A percentile compares a stretch with the other conserved stretches of the same genome.
These are phyloP conservation scores for Linum tenue DNA, from an alignment of 345 rosid genomes.

Conservation along the genomic window DNA sequence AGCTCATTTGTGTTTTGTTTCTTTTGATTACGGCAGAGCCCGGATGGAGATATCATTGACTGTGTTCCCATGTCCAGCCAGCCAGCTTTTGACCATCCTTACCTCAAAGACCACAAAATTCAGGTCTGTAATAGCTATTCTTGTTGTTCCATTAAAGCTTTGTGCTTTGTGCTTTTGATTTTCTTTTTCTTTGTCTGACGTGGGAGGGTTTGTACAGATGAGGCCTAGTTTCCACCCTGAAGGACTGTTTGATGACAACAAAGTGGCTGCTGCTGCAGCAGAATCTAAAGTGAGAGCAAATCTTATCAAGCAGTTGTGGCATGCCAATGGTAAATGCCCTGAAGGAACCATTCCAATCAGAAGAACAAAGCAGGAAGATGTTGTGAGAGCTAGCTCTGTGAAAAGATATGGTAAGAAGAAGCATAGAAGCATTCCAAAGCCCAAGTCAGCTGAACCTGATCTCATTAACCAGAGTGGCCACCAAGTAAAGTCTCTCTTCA, in stretches of 20 bases:
- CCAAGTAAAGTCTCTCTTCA: conserved; percentile 40
- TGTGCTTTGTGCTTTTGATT: neutral
- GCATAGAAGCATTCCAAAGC: conserved; percentile 64
- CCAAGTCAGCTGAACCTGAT: conserved; percentile 84
- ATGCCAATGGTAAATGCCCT: conserved; percentile 57
- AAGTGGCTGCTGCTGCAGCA: conserved; percentile 25
- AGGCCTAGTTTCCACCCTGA: conserved; percentile 83
- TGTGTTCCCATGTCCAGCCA: conserved; percentile 78
- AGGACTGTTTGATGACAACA: conserved; percentile 72
- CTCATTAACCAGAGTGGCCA: conserved; percentile 81
- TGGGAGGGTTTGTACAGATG: conserved; percentile 36
- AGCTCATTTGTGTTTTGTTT: conserved; percentile 4
- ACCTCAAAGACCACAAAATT: conserved; percentile 88
- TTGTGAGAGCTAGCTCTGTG: conserved; percentile 84
- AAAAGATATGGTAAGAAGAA: conserved; percentile 93
- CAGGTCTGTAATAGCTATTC: conserved; percentile 38
- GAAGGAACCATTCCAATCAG: conserved; percentile 78
- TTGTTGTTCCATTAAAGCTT: neutral
- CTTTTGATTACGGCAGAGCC: conserved; percentile 17
- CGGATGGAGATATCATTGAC: conserved; percentile 85
- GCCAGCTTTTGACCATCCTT: conserved; percentile 97
- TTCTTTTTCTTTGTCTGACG: conserved; percentile 4
- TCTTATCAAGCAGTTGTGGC: conserved; percentile 77
- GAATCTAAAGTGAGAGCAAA: conserved; percentile 38
- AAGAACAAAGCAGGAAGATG: conserved; percentile 81